phyloP scores from a whole-genome alignment of 106 monocot genomes.

The Ottelia alismoides region DNA sequence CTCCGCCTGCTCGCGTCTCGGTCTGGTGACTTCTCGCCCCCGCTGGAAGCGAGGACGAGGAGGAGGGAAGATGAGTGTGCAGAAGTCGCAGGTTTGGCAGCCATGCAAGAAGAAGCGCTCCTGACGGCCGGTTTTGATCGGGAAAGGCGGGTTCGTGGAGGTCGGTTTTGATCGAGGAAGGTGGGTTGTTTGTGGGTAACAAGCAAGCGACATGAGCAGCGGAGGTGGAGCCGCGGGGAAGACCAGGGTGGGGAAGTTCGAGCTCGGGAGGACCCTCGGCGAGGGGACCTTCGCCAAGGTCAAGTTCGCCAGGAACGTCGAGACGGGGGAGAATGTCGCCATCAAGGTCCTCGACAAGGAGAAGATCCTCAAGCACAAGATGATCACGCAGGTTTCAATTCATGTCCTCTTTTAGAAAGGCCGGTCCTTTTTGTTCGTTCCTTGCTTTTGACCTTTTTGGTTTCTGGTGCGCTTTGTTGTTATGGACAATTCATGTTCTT shows the following conservation, averaged over 20 bases:
- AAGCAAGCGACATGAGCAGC: no score
- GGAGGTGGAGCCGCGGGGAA: neutral
- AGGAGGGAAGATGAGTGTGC: no score
- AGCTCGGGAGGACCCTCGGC: slow-evolving; percentile 72
- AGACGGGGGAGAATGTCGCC: slow-evolving; percentile 60
- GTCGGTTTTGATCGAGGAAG: no score
- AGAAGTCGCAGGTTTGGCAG: slow-evolving; percentile 68
- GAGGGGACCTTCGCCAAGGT: slow-evolving; percentile 83
- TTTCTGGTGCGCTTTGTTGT: no score
- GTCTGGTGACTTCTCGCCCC: no score
- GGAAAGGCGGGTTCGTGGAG: no score
- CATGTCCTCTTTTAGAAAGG: neutral
- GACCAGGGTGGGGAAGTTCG: slow-evolving; percentile 67
- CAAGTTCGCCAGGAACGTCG: slow-evolving; percentile 66
- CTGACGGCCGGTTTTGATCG: slow-evolving; percentile 5
- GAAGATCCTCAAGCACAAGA: slow-evolving; percentile 62
- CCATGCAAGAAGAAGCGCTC: slow-evolving; percentile 79
- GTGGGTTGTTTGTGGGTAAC: no score
- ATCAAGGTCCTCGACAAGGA: slow-evolving; percentile 91
- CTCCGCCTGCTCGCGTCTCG: no score
- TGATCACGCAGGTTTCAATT: slow-evolving; percentile 60
- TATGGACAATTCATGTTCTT: no score
- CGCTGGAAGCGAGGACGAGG: no score
- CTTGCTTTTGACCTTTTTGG: no score
- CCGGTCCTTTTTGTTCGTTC: no score